phyloP scores from a whole-genome alignment of 1,284 basidiomycete species.

The Tylopilus sp. region DNA sequence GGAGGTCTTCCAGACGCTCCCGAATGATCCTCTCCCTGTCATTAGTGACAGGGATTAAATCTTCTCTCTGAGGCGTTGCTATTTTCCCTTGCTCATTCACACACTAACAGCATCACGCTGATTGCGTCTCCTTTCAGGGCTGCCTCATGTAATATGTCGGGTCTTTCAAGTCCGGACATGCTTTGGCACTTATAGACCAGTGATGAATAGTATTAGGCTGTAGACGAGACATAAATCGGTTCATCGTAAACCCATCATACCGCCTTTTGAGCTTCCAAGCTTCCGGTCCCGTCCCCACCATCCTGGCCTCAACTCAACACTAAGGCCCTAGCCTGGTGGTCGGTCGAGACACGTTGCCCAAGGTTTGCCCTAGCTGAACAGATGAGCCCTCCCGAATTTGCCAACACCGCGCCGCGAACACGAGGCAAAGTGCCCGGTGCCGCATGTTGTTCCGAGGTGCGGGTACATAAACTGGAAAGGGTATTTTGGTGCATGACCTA shows the following conservation, averaged over 20 bases:
- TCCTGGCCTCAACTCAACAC: slow-evolving; percentile 1
- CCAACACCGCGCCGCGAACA: slow-evolving; percentile 21
- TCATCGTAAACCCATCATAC: neutral
- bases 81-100: neutral
- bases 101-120: slow-evolving; percentile 8
- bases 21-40: slow-evolving; percentile 22
- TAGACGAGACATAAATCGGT: neutral
- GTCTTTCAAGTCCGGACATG: neutral
- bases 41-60: slow-evolving; percentile 16
- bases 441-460: slow-evolving; percentile 23
- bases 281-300: slow-evolving; percentile 3
- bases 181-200: neutral
- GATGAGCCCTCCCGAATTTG: slow-evolving; percentile 3
- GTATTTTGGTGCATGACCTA: neutral
- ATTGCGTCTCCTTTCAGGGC: slow-evolving; percentile 2
- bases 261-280: neutral
- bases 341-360: slow-evolving; percentile 16
- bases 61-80: slow-evolving; percentile 33
- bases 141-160: neutral
- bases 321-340: neutral
- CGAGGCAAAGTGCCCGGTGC: slow-evolving; percentile 28
- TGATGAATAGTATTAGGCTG: neutral
- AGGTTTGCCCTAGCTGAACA: slow-evolving; percentile 8
- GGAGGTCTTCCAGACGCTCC: slow-evolving; percentile 31
- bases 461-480: slow-evolving; percentile 28